Base-by-base conservation (phyloP, 2,329 filamentous ascomycete species). In the Colletotrichum tabaci region DNA sequence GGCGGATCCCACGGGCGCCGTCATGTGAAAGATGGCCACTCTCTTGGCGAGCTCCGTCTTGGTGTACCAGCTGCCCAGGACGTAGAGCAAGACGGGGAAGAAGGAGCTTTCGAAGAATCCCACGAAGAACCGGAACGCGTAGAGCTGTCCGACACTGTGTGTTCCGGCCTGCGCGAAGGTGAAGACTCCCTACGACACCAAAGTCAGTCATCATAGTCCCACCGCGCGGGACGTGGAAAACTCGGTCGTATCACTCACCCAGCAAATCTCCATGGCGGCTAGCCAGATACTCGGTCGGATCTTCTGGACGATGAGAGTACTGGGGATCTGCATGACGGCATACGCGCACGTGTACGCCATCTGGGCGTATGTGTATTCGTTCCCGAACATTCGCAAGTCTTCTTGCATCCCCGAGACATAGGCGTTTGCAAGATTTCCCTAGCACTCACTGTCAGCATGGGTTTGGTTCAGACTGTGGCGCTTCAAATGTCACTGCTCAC, bases 1-100 rank as follows among this genome's bases (percentile, higher is more conserved):
- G 84, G 90, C 88, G 18, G 82, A 80, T 0, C 86, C 88, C 0
- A 89, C 80, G 3, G 84, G 86, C 8, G 87, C 86, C 21, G 84
- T 86, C 1, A 87, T 82, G 65, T 85, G 82, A 72, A 86, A 85
- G 53, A 86, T 82, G 67, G 83, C 83, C 0, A 83, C 80, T 10
- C 89, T 83, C 74, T 89, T 90, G 65, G 87, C 89, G 0, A 86
- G 82, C 30, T 71, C 67, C 2, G 62, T 67, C 30, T 71, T 71
- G 73, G 78, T 77, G 68, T 86, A 86, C 84, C 84, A 86, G 0
- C 80, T 82, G 1, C 84, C 82, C 40, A 86, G 82, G 0, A 82
- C 81, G 58, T 83, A 83, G 12, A 71, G 63, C 40, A 71, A 13
- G 4, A 61, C 63, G 8, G 67, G 67, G 9, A 66, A 66, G 72